Base-by-base conservation (phyloP, 768 basidiomycete species). In the Mycena belliarum region DNA sequence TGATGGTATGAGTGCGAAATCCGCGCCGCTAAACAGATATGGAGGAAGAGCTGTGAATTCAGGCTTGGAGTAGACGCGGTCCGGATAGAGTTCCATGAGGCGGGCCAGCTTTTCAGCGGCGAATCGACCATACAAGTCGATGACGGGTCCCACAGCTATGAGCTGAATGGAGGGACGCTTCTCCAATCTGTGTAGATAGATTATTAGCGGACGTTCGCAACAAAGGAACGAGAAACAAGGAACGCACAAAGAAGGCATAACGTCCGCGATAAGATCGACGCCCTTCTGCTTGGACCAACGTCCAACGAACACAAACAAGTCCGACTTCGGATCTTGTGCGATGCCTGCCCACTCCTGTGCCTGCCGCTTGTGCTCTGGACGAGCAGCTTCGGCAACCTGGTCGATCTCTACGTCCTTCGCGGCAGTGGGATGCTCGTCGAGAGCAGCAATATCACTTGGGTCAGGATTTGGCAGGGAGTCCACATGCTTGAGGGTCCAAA, bases 261-360 rank as follows among this genome's bases (percentile, higher is more conserved):
- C 87, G 73, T 97, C 95, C 10, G 95, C 95, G 63, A 97, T 97
- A 41, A 97, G 77, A 75, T 97, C 95, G n/a, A 97, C 93, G 74
- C 91, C 95, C 73, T 97, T 97, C 73, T 97, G 95, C 73, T 96
- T 97, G 6, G 95, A 97, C 95, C 95, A 97, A 61, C 95, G 89
- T 69, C 95, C 95, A 62, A 97, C 95, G 73, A 97, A 96, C 61
- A 97, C 95, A 69, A 97, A 96, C 45, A 97, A 72, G 70, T 95
- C 93, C 2, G 93, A 86, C 38, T 91, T 76, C 1, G 95, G 89
- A 67, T 96, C 93, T 67, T 96, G 94, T 69, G 87, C 89, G 73
- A 97, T 88, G 46, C 88, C 86, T 35, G 95, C 95, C 95, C 95
- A 97, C 71, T 95, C 92, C 66, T 97, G 95, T 11, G 94, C 91